Base-by-base conservation (phyloP, 2,329 filamentous ascomycete genomes). In the Colletotrichum tabaci region DNA sequence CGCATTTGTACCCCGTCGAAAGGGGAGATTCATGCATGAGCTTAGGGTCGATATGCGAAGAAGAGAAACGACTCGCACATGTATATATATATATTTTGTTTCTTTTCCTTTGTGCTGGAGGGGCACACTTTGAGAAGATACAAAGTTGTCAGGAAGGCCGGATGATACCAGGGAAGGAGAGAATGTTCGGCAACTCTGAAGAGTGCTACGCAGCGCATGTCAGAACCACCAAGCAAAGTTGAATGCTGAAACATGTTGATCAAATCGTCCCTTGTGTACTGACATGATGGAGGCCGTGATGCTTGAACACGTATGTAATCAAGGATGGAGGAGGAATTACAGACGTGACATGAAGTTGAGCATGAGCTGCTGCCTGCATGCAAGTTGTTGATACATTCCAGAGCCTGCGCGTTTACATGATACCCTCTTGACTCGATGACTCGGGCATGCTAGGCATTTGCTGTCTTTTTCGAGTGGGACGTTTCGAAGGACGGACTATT, bases 21-120 rank as follows among this genome's bases (percentile, higher is more conserved):
- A 60, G 67, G 69, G 55, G 46, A 49, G 38, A 61, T 72, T 70
- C 61, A 70, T 70, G 66, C 69, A 72, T 70, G 69, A 61, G 66
- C 65, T 65, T 38, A 61, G 66, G 69, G 69, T 69, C 69, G 62
- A 23, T 47, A 63, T 47, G 67, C 62, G 67, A 71, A 70, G 71
- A 73, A 67, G 67, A 73, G 63, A 67, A 67, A 73, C 71, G 67
- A 67, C 63, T 66, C 67, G 71, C 67, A 72, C 63, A 63, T 73
- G 71, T 73, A 73, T 73, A 73, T 73, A 73, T 73, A 73, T 72
- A 73, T 62, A 2, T 35, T 35, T 71, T 71, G 67, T 71, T 71
- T 71, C 67, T 73, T 73, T 62, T 62, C 61, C 35, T 66, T 66
- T 67, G 67, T 58, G 64, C 62, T 67, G 67, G 62, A 67, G 44